These are phyloP conservation scores for Teratosphaeria zuluensis DNA, from an alignment of 2,329 filamentous ascomycete genomes.

Conservation along the genomic window DNA sequence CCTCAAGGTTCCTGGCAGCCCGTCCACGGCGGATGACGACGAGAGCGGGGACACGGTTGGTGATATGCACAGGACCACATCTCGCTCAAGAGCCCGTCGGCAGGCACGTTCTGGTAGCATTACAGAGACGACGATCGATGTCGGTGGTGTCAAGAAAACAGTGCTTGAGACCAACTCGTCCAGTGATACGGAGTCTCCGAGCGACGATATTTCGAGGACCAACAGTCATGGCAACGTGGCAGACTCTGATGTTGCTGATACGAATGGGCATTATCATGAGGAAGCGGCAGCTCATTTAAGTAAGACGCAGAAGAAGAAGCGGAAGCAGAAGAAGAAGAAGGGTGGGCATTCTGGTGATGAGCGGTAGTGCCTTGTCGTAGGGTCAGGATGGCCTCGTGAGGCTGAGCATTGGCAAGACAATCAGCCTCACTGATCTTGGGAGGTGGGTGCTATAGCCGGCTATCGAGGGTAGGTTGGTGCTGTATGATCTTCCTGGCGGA, in stretches of 20 bases:
- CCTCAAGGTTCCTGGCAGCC: conserved; percentile 3
- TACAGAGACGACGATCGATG: conserved; percentile 67
- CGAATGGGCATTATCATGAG: neutral
- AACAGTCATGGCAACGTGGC: neutral
- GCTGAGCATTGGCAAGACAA: too few species aligned
- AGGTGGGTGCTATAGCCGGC: neutral
- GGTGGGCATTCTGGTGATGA: neutral
- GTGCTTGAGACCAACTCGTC: conserved; percentile 52
- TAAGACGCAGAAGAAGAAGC: neutral
- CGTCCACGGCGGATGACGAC: conserved; percentile 2
- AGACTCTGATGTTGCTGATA: neutral
- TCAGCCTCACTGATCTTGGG: neutral
- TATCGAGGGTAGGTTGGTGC: neutral
- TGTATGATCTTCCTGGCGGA: neutral
- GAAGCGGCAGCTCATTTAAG: neutral
- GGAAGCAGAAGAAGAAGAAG: conserved; percentile 6
- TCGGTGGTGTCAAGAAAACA: conserved; percentile 65
- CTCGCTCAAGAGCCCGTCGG: conserved; percentile 23
- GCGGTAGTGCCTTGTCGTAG: neutral
- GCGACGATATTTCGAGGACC: neutral
- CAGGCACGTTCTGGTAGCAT: conserved; percentile 62
- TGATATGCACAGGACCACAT: conserved; percentile 28
- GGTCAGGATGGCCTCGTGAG: neutral
- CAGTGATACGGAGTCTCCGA: neutral
- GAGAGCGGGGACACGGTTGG: conserved; percentile 5